Evolutionary conservation across 768 basidiomycete species (phyloP), one percentile per base, ranked within the genome.

Genomic region (Suillus fuscotomentosus): DNA sequence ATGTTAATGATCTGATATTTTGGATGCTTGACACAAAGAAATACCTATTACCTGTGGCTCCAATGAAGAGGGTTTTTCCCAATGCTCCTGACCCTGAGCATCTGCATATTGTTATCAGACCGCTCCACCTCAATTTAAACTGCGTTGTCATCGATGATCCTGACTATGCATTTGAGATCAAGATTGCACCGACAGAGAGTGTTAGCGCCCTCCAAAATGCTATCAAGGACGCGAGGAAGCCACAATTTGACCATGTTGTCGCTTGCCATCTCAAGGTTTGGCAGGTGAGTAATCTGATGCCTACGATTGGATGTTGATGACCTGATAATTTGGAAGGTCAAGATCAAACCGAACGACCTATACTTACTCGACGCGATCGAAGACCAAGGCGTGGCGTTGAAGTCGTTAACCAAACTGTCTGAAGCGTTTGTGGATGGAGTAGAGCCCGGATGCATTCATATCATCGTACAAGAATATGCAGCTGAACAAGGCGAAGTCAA

Each of bases 91-190:
- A 22, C n/a, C 6, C 3, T 15, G 31, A n/a, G 0, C 47, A 53
- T 27, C 60, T 64, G 31, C 60, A 64, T 42, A 64, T 64, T 39
- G 34, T 61, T 53, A 38, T 64, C 48, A 9, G 3, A 43, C 43
- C 43, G 17, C 43, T 20, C 17, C 43, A 24, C 14, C 17, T 60
- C n/a, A 15, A 27, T 5, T 10, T 43, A 1, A 60, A 60, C 38
- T 60, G 59, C 31, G 5, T 60, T 6, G 20, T 60, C 59, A 4
- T 27, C 0, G 22, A 60, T 13, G 45, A 17, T 9, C 59, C 22
- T 2, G 3, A 13, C 17, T 5, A n/a, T 14, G 43, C 17, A 17
- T 69, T 48, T 41, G 3, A n/a, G 14, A 13, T 60, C 42, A 34
- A 66, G 2, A 43, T 66, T 63, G 24, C 47, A 31, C 22, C 3